Evolutionary conservation across 352 stramenopile genomes (phyloP).

Genomic region (Phytophthora meadii): DNA sequence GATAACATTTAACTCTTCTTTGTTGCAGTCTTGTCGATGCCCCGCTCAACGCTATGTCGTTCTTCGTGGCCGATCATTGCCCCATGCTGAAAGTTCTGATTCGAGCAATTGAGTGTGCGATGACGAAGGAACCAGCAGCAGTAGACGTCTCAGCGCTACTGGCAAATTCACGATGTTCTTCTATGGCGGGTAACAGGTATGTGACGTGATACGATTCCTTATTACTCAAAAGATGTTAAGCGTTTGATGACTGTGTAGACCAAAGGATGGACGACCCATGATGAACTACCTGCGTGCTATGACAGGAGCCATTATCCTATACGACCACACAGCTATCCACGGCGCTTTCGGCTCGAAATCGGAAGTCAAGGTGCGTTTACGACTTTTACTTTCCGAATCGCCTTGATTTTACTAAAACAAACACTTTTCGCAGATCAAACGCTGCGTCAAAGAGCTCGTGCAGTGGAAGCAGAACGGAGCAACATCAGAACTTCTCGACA

Average conservation of each 20-base stretch:
- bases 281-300: conserved; percentile 61
- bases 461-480: conserved; percentile 43
- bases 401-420: background rate
- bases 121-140: conserved; percentile 42
- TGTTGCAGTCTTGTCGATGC: conserved; percentile 41
- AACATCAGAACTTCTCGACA: conserved; percentile 51
- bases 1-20: background rate
- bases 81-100: conserved; percentile 67
- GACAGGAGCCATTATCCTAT: conserved; percentile 64
- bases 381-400: background rate
- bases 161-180: conserved; percentile 55
- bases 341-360: conserved; percentile 63
- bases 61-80: conserved; percentile 68
- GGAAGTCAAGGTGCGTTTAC: conserved; percentile 53
- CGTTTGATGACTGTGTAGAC: conserved; percentile 10
- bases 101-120: conserved; percentile 46
- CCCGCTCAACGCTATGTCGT: conserved; percentile 58
- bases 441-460: conserved; percentile 61
- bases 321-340: conserved; percentile 56
- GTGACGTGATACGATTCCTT: background rate
- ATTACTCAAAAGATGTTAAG: background rate
- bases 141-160: conserved; percentile 49
- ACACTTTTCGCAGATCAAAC: conserved; percentile 51
- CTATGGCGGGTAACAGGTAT: conserved; percentile 33
- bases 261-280: conserved; percentile 49